phyloP scores from a whole-genome alignment of 139 green algal genomes.

The Tetraselmis chui region DNA sequence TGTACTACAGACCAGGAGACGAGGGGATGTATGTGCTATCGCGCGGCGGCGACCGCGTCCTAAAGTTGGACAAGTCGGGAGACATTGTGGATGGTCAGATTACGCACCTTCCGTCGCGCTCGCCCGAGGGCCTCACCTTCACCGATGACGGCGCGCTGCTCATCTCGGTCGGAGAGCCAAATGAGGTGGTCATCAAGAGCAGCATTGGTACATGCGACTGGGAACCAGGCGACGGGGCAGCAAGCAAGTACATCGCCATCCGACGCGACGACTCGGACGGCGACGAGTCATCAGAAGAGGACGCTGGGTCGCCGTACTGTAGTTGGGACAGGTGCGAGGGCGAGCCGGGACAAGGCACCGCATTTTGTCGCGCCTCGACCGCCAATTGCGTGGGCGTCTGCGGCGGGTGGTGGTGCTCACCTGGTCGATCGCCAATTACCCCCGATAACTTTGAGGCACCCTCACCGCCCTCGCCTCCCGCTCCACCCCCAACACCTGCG shows the following conservation, averaged over 20 bases:
- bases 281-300: neutral
- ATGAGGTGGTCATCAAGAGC: neutral
- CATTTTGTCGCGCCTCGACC: neutral
- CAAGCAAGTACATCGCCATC: neutral
- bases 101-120: neutral
- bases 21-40: neutral
- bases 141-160: neutral
- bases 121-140: neutral
- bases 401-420: neutral
- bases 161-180: neutral
- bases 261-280: neutral
- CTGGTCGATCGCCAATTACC: neutral
- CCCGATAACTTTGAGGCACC: neutral
- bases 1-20: neutral
- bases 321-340: neutral
- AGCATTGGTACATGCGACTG: neutral
- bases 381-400: neutral
- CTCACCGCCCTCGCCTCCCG: too few species aligned
- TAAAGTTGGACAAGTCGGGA: neutral
- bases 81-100: neutral
- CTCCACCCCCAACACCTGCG: neutral
- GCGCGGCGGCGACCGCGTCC: neutral
- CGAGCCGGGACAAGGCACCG: neutral
- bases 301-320: neutral
- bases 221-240: neutral